Conservation (phyloP, 1,139 yeast genomes). For the Yamadazyma sp. region DNA sequence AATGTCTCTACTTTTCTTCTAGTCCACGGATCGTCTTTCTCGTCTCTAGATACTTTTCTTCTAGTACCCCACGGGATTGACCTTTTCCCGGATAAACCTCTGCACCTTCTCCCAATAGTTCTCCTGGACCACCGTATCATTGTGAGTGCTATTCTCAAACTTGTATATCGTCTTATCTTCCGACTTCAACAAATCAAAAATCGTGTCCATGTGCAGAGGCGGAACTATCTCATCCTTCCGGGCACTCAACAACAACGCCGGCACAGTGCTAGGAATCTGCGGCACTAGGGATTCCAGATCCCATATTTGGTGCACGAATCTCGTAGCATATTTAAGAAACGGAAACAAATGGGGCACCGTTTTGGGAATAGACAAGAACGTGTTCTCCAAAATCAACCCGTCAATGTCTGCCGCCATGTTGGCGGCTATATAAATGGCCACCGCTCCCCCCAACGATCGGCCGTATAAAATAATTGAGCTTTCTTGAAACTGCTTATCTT, state of each 20-base stretch:
- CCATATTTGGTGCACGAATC: conserved; percentile 81
- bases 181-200: conserved; percentile 52
- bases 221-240: conserved; percentile 88
- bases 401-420: conserved; percentile 46
- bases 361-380: conserved; percentile 75
- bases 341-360: conserved; percentile 87
- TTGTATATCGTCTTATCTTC: conserved; percentile 46
- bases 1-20: too few relatives aligned
- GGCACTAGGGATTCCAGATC: conserved; percentile 66
- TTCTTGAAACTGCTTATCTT: conserved; percentile 48
- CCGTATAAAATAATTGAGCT: conserved; percentile 75
- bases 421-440: conserved; percentile 79
- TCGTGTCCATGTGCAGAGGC: conserved; percentile 71
- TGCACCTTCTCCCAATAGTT: conserved; percentile 73
- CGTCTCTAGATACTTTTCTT: conserved; percentile 1
- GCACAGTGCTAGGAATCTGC: conserved; percentile 52
- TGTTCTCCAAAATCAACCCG: conserved; percentile 80
- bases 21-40: neutral
- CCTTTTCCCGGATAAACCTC: conserved; percentile 49
- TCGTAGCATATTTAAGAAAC: conserved; percentile 52
- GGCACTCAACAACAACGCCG: conserved; percentile 74
- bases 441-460: conserved; percentile 93
- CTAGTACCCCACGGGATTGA: conserved; percentile 40
- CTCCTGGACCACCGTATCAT: conserved; percentile 73
- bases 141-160: conserved; percentile 67